Evolutionary conservation across 306 rosid species (phyloP), one percentile per base, ranked within the genome.

Genomic region (Psophocarpus tetragonolobus): DNA sequence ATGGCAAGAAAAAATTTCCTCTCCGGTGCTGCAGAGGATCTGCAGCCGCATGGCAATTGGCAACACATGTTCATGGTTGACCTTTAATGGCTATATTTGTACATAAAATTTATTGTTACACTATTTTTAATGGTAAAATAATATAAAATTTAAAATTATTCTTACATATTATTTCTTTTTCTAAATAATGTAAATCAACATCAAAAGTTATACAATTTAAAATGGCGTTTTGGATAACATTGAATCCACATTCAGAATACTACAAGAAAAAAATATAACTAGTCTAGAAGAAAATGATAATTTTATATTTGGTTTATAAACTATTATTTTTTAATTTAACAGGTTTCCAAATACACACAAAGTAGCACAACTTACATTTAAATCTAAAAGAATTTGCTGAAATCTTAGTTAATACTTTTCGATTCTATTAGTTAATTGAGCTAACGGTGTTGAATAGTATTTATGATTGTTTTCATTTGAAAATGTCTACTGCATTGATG

Each of bases 1-100:
- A 62, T 17, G 45, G 27, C n/a, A n/a, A n/a, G n/a, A n/a, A n/a
- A n/a, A n/a, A n/a, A n/a, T n/a, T n/a, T n/a, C n/a, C n/a, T n/a
- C n/a, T n/a, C n/a, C n/a, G n/a, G n/a, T n/a, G n/a, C n/a, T n/a
- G n/a, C n/a, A n/a, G n/a, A n/a, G n/a, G n/a, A n/a, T n/a, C n/a
- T n/a, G n/a, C n/a, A n/a, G n/a, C n/a, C n/a, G n/a, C n/a, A n/a
- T n/a, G n/a, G n/a, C n/a, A n/a, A n/a, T n/a, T n/a, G n/a, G n/a
- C 68, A n/a, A 62, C 68, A 30, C 44, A 62, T 42, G 68, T n/a
- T 32, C 32, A 62, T 62, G 68, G 44, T 62, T 62, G 36, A 58
- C 38, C 13, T 62, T 3, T 13, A 20, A 61, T 62, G 26, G 33
- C 1, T 24, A 33, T 32, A 17, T 62, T 62, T 30, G 14, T 3